phyloP scores from a whole-genome alignment of 495 filamentous ascomycete species.

The Neurospora africana region DNA sequence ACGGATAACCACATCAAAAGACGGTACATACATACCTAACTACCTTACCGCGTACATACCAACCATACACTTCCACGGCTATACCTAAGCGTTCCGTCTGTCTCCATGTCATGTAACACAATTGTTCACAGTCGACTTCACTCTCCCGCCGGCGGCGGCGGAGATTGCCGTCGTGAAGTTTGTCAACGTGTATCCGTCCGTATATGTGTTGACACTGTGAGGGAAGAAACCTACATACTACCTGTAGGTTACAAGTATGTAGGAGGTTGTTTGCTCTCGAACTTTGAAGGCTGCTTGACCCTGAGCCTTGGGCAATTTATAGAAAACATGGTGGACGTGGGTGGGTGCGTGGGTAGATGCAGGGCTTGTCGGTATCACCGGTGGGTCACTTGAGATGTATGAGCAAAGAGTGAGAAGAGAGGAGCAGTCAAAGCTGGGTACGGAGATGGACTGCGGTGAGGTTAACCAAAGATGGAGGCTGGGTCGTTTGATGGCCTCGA shows the following conservation, averaged over 20 bases:
- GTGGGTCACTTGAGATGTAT: neutral
- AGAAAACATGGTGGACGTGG: neutral
- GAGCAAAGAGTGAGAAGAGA: too few relatives aligned
- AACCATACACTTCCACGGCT: neutral
- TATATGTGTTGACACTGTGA: neutral
- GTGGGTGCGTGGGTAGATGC: neutral
- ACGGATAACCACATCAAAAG: neutral
- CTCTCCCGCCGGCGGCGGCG: neutral
- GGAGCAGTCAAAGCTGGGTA: too few relatives aligned
- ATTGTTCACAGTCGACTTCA: neutral
- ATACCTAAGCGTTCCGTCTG: neutral
- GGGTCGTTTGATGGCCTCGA: neutral
- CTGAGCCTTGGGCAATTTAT: neutral
- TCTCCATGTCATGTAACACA: neutral
- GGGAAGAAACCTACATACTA: neutral
- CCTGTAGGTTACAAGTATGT: neutral
- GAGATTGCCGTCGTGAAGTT: neutral
- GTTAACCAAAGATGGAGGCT: neutral
- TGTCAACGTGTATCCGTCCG: neutral
- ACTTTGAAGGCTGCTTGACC: neutral
- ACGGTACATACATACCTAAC: neutral
- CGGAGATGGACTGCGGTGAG: too few relatives aligned
- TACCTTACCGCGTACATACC: neutral
- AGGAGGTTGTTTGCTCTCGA: neutral
- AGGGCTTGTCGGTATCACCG: neutral